Base-by-base conservation (phyloP, 805 yeast genomes). In the Metschnikowia peoriensis region DNA sequence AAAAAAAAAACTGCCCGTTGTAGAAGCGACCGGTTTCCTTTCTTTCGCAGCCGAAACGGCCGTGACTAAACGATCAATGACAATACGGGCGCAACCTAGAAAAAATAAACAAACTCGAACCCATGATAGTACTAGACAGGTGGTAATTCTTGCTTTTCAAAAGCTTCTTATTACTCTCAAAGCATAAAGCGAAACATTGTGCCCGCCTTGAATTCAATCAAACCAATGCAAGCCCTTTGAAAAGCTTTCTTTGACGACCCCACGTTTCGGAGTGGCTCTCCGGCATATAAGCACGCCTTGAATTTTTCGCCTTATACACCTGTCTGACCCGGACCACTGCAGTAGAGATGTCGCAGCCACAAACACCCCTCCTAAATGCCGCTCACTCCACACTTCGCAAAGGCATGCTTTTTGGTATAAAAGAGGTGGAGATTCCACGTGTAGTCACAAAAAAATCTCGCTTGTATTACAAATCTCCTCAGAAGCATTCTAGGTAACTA, bases 301-400 rank as follows among this genome's bases (percentile, higher is more conserved):
- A 41, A 22, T 22, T 15, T 6, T 28, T 16, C 41, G 37, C 35
- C 47, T 17, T 22, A 15, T 16, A 16, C 49, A 41, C 53, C 53
- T 34, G 43, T 46, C 53, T 45, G 17, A 50, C 27, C 49, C 43
- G 53, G 53, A 50, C 37, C 11, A 46, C 32, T 41, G 46, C 53
- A 45, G 28, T 41, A 35, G 38, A 15, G 28, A 16, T 17, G 37
- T 15, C 28, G 29, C 41, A 41, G 53, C 53, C 53, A 49, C 53
- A 50, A 38, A 29, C 49, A 37, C 53, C 53, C 46, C 44, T 41
- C 49, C 47, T 37, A 41, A 46, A 29, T 45, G 53, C 53, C 52
- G 52, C 40, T 16, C 22, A 50, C 53, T 50, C 53, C 53, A 50
- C 53, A 50, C 38, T 45, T 50, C 49, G 49, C 49, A 41, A 28